Evolutionary conservation across 208 protist genomes (phyloP).

Genomic region (Naegleria lovaniensis): DNA sequence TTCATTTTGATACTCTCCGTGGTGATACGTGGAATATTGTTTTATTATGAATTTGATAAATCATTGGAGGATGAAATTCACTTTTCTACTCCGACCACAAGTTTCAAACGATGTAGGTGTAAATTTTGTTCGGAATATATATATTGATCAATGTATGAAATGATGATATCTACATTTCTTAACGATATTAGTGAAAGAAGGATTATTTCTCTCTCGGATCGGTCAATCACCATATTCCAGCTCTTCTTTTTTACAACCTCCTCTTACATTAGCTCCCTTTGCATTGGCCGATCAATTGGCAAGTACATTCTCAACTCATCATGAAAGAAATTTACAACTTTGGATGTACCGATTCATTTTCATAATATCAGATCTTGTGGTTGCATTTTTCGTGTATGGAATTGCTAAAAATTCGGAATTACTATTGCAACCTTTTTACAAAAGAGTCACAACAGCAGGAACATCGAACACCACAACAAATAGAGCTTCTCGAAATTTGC

Average conservation of each 20-base stretch:
- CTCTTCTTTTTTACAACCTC: slow-evolving; percentile 38
- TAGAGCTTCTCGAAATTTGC: too few relatives aligned
- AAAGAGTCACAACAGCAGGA: too few relatives aligned
- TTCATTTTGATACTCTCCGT: too few relatives aligned
- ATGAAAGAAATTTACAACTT: not conserved
- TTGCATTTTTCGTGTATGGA: slow-evolving; percentile 9
- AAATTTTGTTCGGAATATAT: not conserved
- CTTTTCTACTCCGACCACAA: slow-evolving; percentile 3
- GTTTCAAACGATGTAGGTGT: slow-evolving; percentile 15
- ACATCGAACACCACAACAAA: too few relatives aligned
- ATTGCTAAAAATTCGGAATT: slow-evolving; percentile 3
- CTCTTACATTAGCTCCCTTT: slow-evolving; percentile 36
- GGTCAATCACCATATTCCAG: slow-evolving; percentile 37
- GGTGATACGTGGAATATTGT: not conserved
- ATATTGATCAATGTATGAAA: too few relatives aligned
- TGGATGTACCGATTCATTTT: slow-evolving; percentile 26
- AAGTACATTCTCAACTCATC: not conserved
- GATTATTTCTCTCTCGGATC: slow-evolving; percentile 30
- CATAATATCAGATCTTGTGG: slow-evolving; percentile 33
- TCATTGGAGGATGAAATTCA: not conserved
- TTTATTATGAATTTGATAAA: slow-evolving; percentile 12
- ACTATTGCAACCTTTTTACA: too few relatives aligned
- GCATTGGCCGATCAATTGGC: not conserved
- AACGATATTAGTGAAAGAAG: slow-evolving; percentile 37
- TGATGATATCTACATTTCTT: too few relatives aligned